A percentile compares a stretch with the other conserved stretches of the same genome.
Evolutionary conservation across 139 green algal species (phyloP).

Genomic region (Desmodesmus armatus): DNA sequence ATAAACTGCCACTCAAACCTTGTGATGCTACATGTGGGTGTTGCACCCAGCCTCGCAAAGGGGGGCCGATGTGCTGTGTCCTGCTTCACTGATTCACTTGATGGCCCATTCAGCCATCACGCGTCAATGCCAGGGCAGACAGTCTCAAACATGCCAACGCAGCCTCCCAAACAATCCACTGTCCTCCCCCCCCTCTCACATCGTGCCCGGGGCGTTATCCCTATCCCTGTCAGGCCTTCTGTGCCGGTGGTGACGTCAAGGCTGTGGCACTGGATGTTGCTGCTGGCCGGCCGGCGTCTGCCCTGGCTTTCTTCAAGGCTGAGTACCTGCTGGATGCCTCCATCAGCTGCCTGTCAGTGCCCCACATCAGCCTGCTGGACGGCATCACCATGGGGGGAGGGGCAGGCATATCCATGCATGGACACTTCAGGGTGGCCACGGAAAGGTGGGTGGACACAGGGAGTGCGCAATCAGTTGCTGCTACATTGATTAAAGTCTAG

Average conservation of each 20-base stretch:
- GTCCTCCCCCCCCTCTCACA: no score
- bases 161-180: no score
- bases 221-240: constrained; percentile 78
- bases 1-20: no score
- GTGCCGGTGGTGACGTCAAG: constrained; percentile 90
- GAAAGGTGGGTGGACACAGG: constrained; percentile 69
- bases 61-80: no score
- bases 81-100: no score
- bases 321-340: constrained; percentile 68
- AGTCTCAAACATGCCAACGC: no score
- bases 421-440: constrained; percentile 89
- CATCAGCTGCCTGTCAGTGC: constrained; percentile 65
- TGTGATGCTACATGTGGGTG: no score
- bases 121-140: no score
- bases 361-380: constrained; percentile 90
- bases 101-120: no score
- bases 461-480: background rate
- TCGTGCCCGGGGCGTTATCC: no score
- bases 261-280: constrained; percentile 57
- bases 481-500: no score
- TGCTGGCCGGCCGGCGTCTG: constrained; percentile 30
- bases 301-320: constrained; percentile 63
- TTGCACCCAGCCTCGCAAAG: no score
- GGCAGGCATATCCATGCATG: constrained; percentile 89
- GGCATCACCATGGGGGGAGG: constrained; percentile 96